Conservation (phyloP, 106 monocot species). For the Posidonia australis region DNA sequence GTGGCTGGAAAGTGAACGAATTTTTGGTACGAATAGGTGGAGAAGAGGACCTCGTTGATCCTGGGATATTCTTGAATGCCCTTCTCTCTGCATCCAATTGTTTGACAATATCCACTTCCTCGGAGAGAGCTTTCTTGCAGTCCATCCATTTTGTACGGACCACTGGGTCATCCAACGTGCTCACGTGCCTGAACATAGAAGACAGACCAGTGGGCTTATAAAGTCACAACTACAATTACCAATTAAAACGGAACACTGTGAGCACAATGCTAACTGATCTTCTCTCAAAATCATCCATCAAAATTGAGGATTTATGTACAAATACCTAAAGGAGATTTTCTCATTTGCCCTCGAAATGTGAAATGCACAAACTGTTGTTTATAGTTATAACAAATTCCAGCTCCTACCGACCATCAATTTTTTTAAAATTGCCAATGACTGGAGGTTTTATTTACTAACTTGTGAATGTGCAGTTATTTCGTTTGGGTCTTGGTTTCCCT, state of each 20-base stretch:
- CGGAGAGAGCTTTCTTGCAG: conserved; percentile 75
- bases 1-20: conserved; percentile 64
- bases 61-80: conserved; percentile 75
- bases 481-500: no score
- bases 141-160: conserved; percentile 83
- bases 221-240: not conserved
- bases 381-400: no score
- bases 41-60: conserved; percentile 49
- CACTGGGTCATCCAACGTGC: conserved; percentile 60
- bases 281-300: not conserved
- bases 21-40: conserved; percentile 58
- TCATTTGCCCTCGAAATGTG: no score
- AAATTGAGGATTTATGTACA: no score
- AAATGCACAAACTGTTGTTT: no score
- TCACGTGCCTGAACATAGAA: conserved; percentile 52
- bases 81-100: conserved; percentile 80
- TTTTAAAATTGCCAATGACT: no score
- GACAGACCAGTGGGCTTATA: no score
- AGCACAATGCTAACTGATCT: no score
- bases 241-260: not conserved
- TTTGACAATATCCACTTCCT: conserved; percentile 89
- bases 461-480: no score
- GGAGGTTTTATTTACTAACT: no score
- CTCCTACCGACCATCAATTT: no score
- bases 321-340: no score